These are phyloP conservation scores for Plasmodium gallinaceum DNA, from an alignment of 169 alveolate genomes.

Conservation along the genomic window DNA sequence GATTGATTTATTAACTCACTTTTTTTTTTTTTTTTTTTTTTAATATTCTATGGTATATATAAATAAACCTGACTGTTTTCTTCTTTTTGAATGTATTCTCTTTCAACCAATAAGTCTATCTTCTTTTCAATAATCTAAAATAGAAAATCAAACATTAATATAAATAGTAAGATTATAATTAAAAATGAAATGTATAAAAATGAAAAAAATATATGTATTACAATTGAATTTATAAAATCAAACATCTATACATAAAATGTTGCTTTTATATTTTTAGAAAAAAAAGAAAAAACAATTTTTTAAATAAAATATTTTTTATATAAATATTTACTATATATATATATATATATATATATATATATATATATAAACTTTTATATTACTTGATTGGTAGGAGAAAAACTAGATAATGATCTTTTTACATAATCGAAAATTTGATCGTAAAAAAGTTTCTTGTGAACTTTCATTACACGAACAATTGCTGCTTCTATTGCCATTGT, in stretches of 20 bases:
- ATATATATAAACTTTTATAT: not conserved
- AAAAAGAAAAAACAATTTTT: too few relatives aligned
- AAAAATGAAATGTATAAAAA: not conserved
- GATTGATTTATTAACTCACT: too few relatives aligned
- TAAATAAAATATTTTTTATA: too few relatives aligned
- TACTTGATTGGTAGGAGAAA: slow-evolving; percentile 74
- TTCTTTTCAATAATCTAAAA: slow-evolving; percentile 66
- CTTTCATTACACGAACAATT: slow-evolving; percentile 90
- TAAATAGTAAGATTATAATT: not conserved
- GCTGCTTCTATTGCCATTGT: slow-evolving; percentile 90
- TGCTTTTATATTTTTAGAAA: too few relatives aligned
- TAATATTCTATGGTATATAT: slow-evolving; percentile 38
- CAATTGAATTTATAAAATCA: too few relatives aligned
- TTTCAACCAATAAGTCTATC: slow-evolving; percentile 63
- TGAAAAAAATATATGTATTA: too few relatives aligned
- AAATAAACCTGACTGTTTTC: slow-evolving; percentile 72
- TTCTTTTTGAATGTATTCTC: slow-evolving; percentile 75
- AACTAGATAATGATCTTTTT: slow-evolving; percentile 44
- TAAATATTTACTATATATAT: too few relatives aligned
- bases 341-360: too few relatives aligned
- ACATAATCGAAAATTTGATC: slow-evolving; percentile 76
- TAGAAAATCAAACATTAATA: not conserved
- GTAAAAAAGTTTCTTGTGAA: slow-evolving; percentile 69
- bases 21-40: too few relatives aligned
- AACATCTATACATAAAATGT: too few relatives aligned